phyloP scores from a whole-genome alignment of 306 rosid species.

The Fragaria vesca region DNA sequence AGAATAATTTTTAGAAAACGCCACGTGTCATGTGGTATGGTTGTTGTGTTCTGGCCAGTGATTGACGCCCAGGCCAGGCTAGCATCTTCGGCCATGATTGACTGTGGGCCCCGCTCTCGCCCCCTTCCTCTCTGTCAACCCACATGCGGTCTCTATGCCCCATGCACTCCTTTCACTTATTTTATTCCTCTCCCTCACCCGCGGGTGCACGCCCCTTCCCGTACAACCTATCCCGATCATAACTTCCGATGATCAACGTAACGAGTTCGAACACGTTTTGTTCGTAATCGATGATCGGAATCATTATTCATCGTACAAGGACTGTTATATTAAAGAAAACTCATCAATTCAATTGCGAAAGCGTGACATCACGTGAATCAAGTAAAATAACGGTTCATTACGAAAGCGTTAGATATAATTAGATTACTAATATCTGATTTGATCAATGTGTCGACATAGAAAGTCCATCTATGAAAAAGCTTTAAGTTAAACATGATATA shows the following conservation, averaged over 20 bases:
- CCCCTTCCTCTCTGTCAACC: slow-evolving; percentile 53
- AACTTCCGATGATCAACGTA: too few relatives aligned
- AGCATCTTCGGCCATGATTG: slow-evolving; percentile 58
- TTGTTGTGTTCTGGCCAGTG: slow-evolving; percentile 48
- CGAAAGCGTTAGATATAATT: too few relatives aligned
- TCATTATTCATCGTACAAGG: neutral
- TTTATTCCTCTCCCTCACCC: slow-evolving; percentile 35
- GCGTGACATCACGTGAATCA: too few relatives aligned
- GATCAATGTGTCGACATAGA: neutral
- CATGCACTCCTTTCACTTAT: slow-evolving; percentile 55
- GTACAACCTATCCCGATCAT: neutral
- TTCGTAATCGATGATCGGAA: too few relatives aligned
- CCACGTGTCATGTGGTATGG: neutral
- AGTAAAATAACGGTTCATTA: neutral
- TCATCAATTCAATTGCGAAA: too few relatives aligned
- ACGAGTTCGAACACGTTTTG: neutral
- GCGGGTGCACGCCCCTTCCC: slow-evolving; percentile 16
- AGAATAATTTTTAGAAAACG: neutral
- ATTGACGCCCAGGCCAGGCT: slow-evolving; percentile 67
- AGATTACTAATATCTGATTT: too few relatives aligned
- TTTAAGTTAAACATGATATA: too few relatives aligned
- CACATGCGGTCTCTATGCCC: slow-evolving; percentile 66
- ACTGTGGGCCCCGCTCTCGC: slow-evolving; percentile 45
- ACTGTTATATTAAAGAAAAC: neutral
- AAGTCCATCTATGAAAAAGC: too few relatives aligned